phyloP scores from a whole-genome alignment of 495 filamentous ascomycete genomes.

The Massariosphaeria phaeospora region DNA sequence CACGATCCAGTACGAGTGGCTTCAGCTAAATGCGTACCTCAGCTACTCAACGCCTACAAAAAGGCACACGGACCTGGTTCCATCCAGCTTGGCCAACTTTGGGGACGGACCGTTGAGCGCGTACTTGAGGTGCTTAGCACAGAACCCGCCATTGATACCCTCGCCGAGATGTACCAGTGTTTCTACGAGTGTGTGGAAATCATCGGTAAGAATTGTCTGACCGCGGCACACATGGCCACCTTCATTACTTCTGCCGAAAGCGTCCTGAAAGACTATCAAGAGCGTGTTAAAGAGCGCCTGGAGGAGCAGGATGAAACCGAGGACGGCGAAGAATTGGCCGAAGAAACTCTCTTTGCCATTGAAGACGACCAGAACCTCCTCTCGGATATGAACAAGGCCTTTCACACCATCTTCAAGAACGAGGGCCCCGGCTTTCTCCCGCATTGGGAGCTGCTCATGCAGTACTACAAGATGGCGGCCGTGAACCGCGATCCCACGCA shows the following conservation, averaged over 20 bases:
- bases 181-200: conserved; percentile 99
- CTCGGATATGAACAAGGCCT: conserved; percentile 99
- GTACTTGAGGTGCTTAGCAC: conserved; percentile 90
- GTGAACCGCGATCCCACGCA: conserved; percentile 81
- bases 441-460: conserved; percentile 76
- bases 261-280: conserved; percentile 86
- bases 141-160: conserved; percentile 90
- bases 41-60: conserved; percentile 91
- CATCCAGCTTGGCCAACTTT: conserved; percentile 67
- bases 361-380: conserved; percentile 96
- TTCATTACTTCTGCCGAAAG: conserved; percentile 82
- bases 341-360: conserved; percentile 80
- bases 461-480: conserved; percentile 81
- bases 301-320: conserved; percentile 68
- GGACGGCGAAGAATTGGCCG: conserved; percentile 72
- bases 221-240: conserved; percentile 66
- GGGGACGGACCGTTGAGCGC: conserved; percentile 81
- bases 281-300: conserved; percentile 69
- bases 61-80: conserved; percentile 76
- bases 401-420: conserved; percentile 98
- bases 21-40: conserved; percentile 89
- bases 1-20: conserved; percentile 96
- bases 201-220: conserved; percentile 77
- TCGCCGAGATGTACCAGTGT: conserved; percentile 99
- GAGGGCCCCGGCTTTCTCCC: conserved; percentile 78